Evolutionary conservation across 2,329 filamentous ascomycete species (phyloP).

Genomic region (Aspergillus melleus): DNA sequence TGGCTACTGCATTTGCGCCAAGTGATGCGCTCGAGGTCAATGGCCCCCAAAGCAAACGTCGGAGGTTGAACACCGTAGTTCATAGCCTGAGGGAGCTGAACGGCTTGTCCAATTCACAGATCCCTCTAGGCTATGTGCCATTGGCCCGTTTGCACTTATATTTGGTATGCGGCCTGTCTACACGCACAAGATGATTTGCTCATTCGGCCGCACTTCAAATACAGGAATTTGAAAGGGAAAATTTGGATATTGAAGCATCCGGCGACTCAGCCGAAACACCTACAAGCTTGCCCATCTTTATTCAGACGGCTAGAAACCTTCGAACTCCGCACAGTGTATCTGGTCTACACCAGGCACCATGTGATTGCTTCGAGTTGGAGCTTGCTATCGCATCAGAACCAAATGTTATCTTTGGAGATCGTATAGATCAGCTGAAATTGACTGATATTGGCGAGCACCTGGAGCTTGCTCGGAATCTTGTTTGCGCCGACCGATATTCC

Average conservation of each 20-base stretch:
- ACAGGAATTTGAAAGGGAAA: conserved; percentile 20
- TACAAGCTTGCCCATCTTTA: conserved; percentile 21
- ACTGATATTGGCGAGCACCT: conserved; percentile 26
- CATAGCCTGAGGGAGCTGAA: conserved; percentile 19
- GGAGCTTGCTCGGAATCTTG: conserved; percentile 18
- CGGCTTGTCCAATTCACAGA: conserved; percentile 16
- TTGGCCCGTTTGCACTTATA: conserved; percentile 30
- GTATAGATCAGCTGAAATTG: conserved; percentile 15
- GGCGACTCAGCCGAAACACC: neutral
- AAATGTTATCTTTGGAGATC: conserved; percentile 20
- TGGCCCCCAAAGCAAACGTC: conserved; percentile 33
- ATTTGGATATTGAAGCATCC: neutral
- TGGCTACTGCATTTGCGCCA: conserved; percentile 25
- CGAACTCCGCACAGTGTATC: neutral
- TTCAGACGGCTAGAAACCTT: conserved; percentile 12
- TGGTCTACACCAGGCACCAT: neutral
- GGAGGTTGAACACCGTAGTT: conserved; percentile 25
- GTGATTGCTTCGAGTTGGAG: conserved; percentile 21
- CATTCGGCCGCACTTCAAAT: neutral
- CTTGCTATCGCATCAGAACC: conserved; percentile 19
- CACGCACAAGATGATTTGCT: neutral
- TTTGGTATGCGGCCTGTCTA: conserved; percentile 26
- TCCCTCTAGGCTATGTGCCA: conserved; percentile 34
- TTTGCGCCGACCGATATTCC: conserved; percentile 27
- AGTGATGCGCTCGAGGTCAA: conserved; percentile 12